Evolutionary conservation across 2,329 filamentous ascomycete genomes (phyloP), one percentile per base, ranked within the genome.

Genomic region (Scolecobasidium constrictum): DNA sequence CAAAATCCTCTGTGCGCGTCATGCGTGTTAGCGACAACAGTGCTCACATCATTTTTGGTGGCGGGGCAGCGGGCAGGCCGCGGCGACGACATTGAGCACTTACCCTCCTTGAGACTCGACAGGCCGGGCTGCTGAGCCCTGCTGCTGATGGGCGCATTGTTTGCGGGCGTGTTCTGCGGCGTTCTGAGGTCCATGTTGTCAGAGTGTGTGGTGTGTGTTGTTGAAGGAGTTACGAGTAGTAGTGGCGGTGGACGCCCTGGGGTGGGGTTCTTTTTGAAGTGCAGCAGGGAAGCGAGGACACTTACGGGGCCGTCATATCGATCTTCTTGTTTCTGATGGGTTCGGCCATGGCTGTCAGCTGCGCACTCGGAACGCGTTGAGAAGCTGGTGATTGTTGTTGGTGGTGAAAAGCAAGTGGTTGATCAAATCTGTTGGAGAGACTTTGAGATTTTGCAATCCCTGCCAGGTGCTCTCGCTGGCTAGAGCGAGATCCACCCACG

Each of bases 21-120:
- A 50, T 28, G 47, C n/a, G 17, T 22, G 13, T 45, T 20, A 7
- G 17, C 12, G 7, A 9, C 9, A 13, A 16, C 38, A 22, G 21
- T 39, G 21, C 31, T 17, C 18, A 19, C 15, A 44, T 15, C n/a
- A n/a, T n/a, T n/a, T n/a, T 11, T 26, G 28, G n/a, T 37, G 35
- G 36, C 12, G 13, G 15, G 13, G 21, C 15, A 9, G 12, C 11
- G 36, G 31, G 5, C 18, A 35, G 45, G 28, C 46, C 37, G 26
- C 38, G 48, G 23, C 55, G 53, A 53, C 42, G 48, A 50, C 46
- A 51, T 50, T 5, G 35, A 39, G 26, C 33, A 71, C 77, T 65
- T 69, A 96, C 92, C 92, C 79, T 98, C 92, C 66, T 90, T 92
- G 71, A 98, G 96, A 66, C 86, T 95, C 52, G 86, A 73, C 50